Evolutionary conservation across 2,329 filamentous ascomycete genomes (phyloP), one percentile per base, ranked within the genome.

Genomic region (Sclerotiophoma versabilis): DNA sequence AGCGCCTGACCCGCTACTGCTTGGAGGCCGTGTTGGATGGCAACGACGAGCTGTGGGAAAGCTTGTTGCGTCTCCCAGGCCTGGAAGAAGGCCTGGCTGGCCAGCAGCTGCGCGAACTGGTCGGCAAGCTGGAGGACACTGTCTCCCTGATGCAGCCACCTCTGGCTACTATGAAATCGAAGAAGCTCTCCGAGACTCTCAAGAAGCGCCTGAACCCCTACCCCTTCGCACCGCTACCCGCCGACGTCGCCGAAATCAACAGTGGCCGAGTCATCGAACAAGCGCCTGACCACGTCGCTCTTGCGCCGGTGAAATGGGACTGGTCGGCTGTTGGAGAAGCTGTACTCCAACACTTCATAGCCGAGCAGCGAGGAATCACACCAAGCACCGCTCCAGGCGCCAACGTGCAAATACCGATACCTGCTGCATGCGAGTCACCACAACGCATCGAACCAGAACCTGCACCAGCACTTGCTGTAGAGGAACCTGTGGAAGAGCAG

Each of bases 21-120:
- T 70, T 88, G 26, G 86, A 88, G 69, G 84, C 85, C 58, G 83
- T 87, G 4, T 71, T 88, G 30, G 85, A 86, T 53, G 83, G 82
- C 39, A 84, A 87, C 57, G 83, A 85, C 29, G 83, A 85, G 50
- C 78, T 80, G 25, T 67, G 84, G 42, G 81, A 83, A 51, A 78
- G 79, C 29, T 75, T 82, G 22, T 70, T 84, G 22, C 81, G 81
- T 34, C 76, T 85, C n/a, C 79, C 85, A n/a, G 84, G 84, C 9
- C 63, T 74, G 12, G 71, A 75, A 39, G 72, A 74, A 49, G 71
- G 70, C 3, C 71, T 74, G 54, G 72, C 72, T 14, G 70, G 68
- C 17, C 71, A 75, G 38, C 70, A 75, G 47, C 47, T 74, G 37
- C 68, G 64, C 42, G 70, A 74, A 43, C 75, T 85, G 1, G 72